phyloP scores from a whole-genome alignment of 2,329 filamentous ascomycete species.

The Ceratocystis lukuohia region DNA sequence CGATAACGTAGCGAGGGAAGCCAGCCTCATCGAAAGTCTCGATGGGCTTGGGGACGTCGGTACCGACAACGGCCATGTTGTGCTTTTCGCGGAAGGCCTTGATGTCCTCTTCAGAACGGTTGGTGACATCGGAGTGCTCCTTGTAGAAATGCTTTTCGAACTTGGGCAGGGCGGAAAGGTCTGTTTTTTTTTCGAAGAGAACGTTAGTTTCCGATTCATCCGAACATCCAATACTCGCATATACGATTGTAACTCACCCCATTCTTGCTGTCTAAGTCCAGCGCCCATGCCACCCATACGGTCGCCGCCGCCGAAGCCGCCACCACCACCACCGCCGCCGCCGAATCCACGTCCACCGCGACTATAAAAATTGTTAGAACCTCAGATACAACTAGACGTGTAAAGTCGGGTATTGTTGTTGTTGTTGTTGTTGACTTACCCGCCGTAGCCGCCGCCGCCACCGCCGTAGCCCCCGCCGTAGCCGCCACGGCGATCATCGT shows the following conservation, averaged over 20 bases:
- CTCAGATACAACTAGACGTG: not conserved
- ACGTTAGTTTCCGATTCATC: not conserved
- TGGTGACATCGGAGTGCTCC: slow-evolving; percentile 67
- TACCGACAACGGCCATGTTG: slow-evolving; percentile 69
- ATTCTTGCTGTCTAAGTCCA: slow-evolving; percentile 74
- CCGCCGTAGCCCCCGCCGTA: slow-evolving; percentile 22
- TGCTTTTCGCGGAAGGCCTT: slow-evolving; percentile 77
- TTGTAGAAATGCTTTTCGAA: slow-evolving; percentile 99
- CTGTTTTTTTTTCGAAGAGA: slow-evolving; percentile 32
- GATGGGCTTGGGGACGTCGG: slow-evolving; percentile 78
- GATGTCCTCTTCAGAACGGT: slow-evolving; percentile 64
- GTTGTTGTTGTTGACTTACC: slow-evolving; percentile 25
- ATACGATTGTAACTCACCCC: slow-evolving; percentile 48
- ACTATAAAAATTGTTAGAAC: slow-evolving; percentile 28
- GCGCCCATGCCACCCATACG: slow-evolving; percentile 86
- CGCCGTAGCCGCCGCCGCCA: slow-evolving; percentile 25
- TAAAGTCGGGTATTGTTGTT: not conserved
- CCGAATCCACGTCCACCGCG: slow-evolving; percentile 29
- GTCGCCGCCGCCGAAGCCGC: slow-evolving; percentile 63
- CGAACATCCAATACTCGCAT: not conserved
- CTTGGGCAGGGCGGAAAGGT: slow-evolving; percentile 68
- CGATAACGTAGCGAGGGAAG: slow-evolving; percentile 94
- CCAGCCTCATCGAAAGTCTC: slow-evolving; percentile 96
- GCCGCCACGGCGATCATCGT: slow-evolving; percentile 27
- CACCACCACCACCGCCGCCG: slow-evolving; percentile 24